A percentile compares a stretch with the other conserved stretches of the same genome.
Conservation (phyloP, 495 filamentous ascomycete species). For the Penicillium parvum region DNA sequence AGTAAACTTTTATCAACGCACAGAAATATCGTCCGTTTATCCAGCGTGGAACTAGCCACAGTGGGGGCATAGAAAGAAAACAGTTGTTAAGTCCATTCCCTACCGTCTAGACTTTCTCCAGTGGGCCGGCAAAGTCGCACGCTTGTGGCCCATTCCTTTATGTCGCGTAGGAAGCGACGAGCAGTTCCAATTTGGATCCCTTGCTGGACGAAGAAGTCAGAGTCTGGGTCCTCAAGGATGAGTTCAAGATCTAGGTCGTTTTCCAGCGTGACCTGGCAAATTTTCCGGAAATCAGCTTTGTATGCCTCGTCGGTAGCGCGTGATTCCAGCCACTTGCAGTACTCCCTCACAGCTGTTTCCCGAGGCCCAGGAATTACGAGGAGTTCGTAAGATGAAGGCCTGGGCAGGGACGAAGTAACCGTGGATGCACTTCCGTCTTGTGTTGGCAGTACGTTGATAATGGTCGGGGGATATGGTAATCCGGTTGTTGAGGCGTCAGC, state of each 20-base stretch:
- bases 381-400: constrained; percentile 1
- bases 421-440: neutral
- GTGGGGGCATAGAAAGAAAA: neutral
- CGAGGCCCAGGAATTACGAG: constrained; percentile 12
- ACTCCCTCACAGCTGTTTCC: constrained; percentile 15
- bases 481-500: constrained; percentile 1
- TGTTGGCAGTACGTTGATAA: constrained; percentile 6
- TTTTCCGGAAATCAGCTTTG: constrained; percentile 19
- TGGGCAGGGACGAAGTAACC: constrained; percentile 6
- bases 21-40: no score
- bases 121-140: neutral
- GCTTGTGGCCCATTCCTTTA: constrained; percentile 19
- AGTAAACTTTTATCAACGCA: no score
- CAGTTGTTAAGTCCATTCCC: constrained; percentile 1
- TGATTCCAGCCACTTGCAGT: constrained; percentile 22
- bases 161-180: constrained; percentile 23
- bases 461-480: constrained; percentile 4
- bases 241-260: constrained; percentile 19
- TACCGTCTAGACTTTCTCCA: constrained; percentile 1
- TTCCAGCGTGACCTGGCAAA: constrained; percentile 15
- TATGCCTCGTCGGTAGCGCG: constrained; percentile 14
- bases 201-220: constrained; percentile 17
- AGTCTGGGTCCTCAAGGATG: constrained; percentile 13
- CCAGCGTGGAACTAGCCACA: neutral
- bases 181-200: constrained; percentile 23